Evolutionary conservation across 352 stramenopile species (phyloP).

Genomic region (Phytophthora quininea): DNA sequence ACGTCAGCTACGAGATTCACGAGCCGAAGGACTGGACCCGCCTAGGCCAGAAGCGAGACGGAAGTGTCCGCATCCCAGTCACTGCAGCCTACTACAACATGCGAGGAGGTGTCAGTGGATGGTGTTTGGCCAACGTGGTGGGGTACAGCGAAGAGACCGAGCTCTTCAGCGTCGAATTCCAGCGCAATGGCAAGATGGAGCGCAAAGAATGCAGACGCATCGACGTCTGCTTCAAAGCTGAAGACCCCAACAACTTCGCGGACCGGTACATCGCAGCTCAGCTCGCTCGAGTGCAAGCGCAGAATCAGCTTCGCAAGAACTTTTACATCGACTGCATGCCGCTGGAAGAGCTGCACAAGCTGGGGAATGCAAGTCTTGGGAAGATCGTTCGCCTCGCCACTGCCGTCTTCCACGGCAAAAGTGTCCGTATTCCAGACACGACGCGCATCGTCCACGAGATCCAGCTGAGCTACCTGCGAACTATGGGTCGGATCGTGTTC

Average conservation of each 20-base stretch:
- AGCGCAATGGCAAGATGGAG: conserved; percentile 69
- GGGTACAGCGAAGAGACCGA: conserved; percentile 50
- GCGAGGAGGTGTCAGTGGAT: conserved; percentile 61
- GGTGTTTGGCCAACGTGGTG: conserved; percentile 66
- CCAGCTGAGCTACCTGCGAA: conserved; percentile 90
- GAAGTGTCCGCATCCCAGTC: conserved; percentile 68
- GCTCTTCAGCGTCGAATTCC: conserved; percentile 66
- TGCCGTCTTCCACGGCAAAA: conserved; percentile 70
- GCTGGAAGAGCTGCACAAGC: conserved; percentile 80
- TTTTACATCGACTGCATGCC: conserved; percentile 90
- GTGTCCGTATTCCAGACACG: conserved; percentile 71
- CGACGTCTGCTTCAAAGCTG: conserved; percentile 84
- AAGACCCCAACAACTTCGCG: conserved; percentile 80
- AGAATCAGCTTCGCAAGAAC: conserved; percentile 75
- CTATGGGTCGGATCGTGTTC: conserved; percentile 93
- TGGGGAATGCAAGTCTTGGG: conserved; percentile 78
- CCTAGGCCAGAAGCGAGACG: conserved; percentile 53
- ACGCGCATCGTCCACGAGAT: conserved; percentile 87
- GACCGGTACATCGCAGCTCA: conserved; percentile 76
- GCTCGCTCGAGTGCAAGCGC: conserved; percentile 56
- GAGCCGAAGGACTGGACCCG: conserved; percentile 66
- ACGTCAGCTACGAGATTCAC: conserved; percentile 82
- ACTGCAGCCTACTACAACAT: conserved; percentile 70
- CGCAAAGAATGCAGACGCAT: conserved; percentile 53
- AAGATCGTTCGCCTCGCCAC: conserved; percentile 80